A percentile compares a stretch with the other conserved stretches of the same genome.
Evolutionary conservation across 2,329 filamentous ascomycete genomes (phyloP).

Genomic region (Stemphylium lycopersici): DNA sequence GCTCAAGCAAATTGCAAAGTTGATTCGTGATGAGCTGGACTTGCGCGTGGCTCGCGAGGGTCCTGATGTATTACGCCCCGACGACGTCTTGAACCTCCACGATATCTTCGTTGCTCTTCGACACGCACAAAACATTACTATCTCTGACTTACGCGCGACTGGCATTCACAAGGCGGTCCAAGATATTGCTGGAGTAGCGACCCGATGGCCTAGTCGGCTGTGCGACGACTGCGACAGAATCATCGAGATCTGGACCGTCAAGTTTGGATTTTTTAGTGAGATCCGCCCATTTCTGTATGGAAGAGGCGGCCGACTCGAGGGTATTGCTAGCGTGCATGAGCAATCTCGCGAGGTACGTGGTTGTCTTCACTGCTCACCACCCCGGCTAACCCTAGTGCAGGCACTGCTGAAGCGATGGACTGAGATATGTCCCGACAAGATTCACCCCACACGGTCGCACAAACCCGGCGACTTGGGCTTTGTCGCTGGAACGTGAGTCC

Average conservation of each 20-base stretch:
- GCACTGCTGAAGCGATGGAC: constrained; percentile 44
- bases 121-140: constrained; percentile 32
- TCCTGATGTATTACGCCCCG: constrained; percentile 49
- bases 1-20: constrained; percentile 48
- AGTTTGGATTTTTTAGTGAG: constrained; percentile 47
- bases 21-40: constrained; percentile 58
- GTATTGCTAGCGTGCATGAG: constrained; percentile 49
- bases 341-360: constrained; percentile 46
- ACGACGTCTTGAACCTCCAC: constrained; percentile 54
- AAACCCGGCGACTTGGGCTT: constrained; percentile 53
- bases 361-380: not conserved
- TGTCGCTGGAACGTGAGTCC: constrained; percentile 53
- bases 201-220: constrained; percentile 54
- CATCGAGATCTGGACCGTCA: constrained; percentile 47
- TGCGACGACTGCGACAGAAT: constrained; percentile 55
- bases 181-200: constrained; percentile 53
- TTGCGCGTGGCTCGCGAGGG: constrained; percentile 54
- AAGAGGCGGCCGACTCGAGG: constrained; percentile 51
- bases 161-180: constrained; percentile 55
- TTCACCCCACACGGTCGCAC: constrained; percentile 40
- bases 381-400: constrained; percentile 21
- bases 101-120: constrained; percentile 46
- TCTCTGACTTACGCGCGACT: constrained; percentile 49
- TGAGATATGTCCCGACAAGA: constrained; percentile 37
- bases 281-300: constrained; percentile 52